Percentiles rank a stretch among this genome's conserved stretches.
Conservation (phyloP, 371 early-diverging fungal species). For the Mortierella polycephala region DNA sequence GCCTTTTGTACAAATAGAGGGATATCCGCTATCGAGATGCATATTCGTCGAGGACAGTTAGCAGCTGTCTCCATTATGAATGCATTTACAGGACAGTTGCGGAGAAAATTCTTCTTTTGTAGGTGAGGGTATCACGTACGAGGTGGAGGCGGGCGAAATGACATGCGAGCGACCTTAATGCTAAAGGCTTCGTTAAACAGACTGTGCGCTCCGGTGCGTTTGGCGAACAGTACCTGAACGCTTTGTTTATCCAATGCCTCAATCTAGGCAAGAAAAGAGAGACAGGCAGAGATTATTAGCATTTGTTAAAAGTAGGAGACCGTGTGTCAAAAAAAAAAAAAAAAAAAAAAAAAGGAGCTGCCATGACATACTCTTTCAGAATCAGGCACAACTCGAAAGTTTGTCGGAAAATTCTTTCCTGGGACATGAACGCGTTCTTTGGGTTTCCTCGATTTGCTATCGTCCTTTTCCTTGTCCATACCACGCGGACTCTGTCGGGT, state of each 20-base stretch:
- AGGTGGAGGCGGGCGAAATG: slow-evolving; percentile 15
- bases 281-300: no score
- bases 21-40: slow-evolving; percentile 4
- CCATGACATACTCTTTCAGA: slow-evolving; percentile 26
- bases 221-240: slow-evolving; percentile 5
- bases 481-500: no score
- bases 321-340: no score
- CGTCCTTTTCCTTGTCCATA: no score
- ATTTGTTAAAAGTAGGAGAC: no score
- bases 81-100: neutral
- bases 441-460: neutral
- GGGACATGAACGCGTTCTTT: neutral
- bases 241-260: slow-evolving; percentile 25
- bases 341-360: neutral
- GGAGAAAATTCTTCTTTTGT: neutral
- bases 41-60: neutral
- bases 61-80: neutral
- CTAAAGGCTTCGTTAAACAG: slow-evolving; percentile 19
- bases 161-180: slow-evolving; percentile 31
- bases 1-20: slow-evolving; percentile 37
- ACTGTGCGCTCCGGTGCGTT: neutral
- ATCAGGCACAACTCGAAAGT: slow-evolving; percentile 21
- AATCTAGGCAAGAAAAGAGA: slow-evolving; percentile 13
- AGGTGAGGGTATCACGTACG: slow-evolving; percentile 5
- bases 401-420: slow-evolving; percentile 2